Evolutionary conservation across 73 alveolate genomes (phyloP).

Genomic region (Blepharisma japonicum): DNA sequence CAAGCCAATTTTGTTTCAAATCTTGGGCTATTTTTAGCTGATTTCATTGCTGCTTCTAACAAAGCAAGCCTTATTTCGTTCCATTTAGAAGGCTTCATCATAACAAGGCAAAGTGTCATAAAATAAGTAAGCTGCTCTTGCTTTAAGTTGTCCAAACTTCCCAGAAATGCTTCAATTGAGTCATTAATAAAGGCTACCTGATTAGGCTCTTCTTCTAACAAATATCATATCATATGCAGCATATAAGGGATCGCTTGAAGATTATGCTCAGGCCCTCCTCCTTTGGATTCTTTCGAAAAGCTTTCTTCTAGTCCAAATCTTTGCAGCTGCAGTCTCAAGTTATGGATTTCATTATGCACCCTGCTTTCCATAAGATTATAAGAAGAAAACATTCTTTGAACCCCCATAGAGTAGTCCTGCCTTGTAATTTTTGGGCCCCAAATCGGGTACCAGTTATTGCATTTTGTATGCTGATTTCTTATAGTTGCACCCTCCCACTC

Average conservation of each 20-base stretch:
- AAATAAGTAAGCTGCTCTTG: constrained; percentile 31
- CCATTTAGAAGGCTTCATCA: constrained; percentile 37
- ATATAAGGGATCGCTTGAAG: constrained; percentile 46
- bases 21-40: constrained; percentile 10
- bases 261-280: constrained; percentile 66
- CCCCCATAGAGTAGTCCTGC: constrained; percentile 34
- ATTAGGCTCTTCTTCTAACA: constrained; percentile 27
- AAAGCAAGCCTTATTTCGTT: neutral
- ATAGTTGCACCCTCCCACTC: constrained; percentile 79
- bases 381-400: constrained; percentile 41
- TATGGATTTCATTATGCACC: constrained; percentile 40
- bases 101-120: constrained; percentile 23
- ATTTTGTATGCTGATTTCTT: constrained; percentile 64
- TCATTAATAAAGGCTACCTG: neutral
- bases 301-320: constrained; percentile 50
- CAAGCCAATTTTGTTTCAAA: neutral
- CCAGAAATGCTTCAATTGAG: constrained; percentile 9
- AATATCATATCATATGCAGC: constrained; percentile 30
- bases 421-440: constrained; percentile 50
- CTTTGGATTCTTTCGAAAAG: constrained; percentile 49
- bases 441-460: constrained; percentile 62
- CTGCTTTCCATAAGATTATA: constrained; percentile 29
- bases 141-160: constrained; percentile 17
- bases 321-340: constrained; percentile 38
- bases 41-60: neutral